phyloP scores from a whole-genome alignment of 73 alveolate species.

The Effrenium voratum region DNA sequence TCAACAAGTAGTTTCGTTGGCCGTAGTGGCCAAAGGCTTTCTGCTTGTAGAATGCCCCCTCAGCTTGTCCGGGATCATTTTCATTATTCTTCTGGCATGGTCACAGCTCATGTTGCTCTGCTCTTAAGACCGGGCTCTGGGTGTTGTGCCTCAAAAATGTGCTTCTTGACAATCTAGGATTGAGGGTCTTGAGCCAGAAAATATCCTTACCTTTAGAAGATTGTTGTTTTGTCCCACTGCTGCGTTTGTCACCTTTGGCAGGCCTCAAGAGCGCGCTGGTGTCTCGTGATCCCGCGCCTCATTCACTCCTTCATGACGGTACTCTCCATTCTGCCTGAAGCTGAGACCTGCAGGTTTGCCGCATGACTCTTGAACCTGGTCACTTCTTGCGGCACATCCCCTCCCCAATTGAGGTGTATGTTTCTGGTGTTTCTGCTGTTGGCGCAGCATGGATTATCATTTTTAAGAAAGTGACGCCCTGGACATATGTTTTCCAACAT shows the following conservation, averaged over 20 bases:
- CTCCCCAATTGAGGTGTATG: not conserved
- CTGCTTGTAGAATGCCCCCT: no score
- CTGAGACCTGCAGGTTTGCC: not conserved
- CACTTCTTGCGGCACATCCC: not conserved
- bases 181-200: not conserved
- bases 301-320: slow-evolving; percentile 19
- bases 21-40: no score
- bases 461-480: not conserved
- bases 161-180: not conserved
- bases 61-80: no score
- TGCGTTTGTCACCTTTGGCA: not conserved
- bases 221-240: not conserved
- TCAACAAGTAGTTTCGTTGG: no score
- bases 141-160: no score
- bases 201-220: not conserved
- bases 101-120: not conserved
- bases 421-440: not conserved
- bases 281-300: slow-evolving; percentile 37
- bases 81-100: not conserved
- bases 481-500: not conserved
- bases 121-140: no score
- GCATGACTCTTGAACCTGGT: no score
- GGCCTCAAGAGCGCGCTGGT: slow-evolving; percentile 15
- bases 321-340: slow-evolving; percentile 1
- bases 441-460: not conserved